These are phyloP conservation scores for Triticum monococcum DNA, from an alignment of 176 grass and related monocot species.

Conservation along the genomic window DNA sequence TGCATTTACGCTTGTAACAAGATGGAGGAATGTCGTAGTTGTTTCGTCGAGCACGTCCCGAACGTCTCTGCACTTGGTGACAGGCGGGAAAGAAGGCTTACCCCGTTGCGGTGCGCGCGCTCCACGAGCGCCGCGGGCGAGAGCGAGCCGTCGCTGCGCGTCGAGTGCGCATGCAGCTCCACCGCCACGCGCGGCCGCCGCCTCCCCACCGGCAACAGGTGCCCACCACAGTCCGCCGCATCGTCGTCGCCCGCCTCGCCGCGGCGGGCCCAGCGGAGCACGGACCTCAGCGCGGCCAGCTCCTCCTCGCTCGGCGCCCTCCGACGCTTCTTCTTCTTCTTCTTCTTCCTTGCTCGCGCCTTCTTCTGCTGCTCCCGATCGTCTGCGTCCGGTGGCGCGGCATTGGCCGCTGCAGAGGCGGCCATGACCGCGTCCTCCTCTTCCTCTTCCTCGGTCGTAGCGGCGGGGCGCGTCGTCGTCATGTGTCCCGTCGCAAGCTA, in stretches of 20 bases:
- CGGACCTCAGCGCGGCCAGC: slow-evolving; percentile 47
- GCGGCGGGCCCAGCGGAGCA: slow-evolving; percentile 54
- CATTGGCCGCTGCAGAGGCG: not conserved
- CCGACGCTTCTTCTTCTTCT: slow-evolving; percentile 37
- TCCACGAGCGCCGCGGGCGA: slow-evolving; percentile 66
- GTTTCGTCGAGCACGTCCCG: not conserved
- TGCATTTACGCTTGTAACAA: not conserved
- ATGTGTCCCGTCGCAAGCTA: not conserved
- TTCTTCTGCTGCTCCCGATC: not conserved
- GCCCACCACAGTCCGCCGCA: not conserved
- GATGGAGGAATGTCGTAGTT: not conserved
- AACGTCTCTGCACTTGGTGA: not conserved
- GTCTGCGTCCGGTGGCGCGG: not conserved
- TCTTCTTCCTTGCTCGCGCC: slow-evolving; percentile 22
- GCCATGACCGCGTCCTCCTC: not conserved
- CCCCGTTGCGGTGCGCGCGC: slow-evolving; percentile 64
- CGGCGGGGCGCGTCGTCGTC: not conserved
- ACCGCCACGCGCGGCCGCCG: slow-evolving; percentile 41
- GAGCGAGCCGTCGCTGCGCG: slow-evolving; percentile 68
- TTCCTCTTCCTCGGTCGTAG: not conserved
- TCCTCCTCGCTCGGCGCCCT: slow-evolving; percentile 55
- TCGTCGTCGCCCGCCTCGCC: slow-evolving; percentile 2
- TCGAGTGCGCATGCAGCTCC: slow-evolving; percentile 76
- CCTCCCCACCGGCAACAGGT: not conserved
- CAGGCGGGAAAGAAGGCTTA: not conserved